Evolutionary conservation across 2,329 filamentous ascomycete species (phyloP), one percentile per base, ranked within the genome.

Genomic region (Ophiostoma triangulosporum): DNA sequence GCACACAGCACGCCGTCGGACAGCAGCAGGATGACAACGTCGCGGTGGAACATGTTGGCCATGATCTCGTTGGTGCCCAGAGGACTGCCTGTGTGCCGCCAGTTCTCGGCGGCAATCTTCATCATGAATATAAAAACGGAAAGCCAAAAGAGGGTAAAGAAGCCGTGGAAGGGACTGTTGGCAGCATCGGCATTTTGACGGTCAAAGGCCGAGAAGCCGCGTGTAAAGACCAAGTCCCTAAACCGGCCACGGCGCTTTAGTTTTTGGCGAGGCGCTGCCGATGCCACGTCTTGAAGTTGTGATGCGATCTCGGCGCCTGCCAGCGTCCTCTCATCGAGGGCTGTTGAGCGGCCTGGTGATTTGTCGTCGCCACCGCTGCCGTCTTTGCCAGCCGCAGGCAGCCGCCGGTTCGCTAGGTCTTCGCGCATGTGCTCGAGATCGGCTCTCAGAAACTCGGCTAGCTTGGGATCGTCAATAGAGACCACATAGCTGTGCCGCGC

Each of bases 101-200:
- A 88, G 62, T 89, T 90, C 38, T 78, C 73, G 31, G 78, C 77
- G 0, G 76, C 82, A 48, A 86, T 80, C 62, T 81, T 81, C 32
- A 84, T 62, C 55, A 88, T 76, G 60, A 84, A 75, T 43, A 89
- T 64, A 6, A 76, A 74, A 57, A 88, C 80, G 8, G 75, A 74
- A 48, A 88, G 75, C 85, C 86, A 90, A 65, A 88, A 88, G 0
- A 91, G 70, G 0, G 82, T 86, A 62, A 86, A 89, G 69, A 90
- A 90, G 29, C 86, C 86, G 63, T 85, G 80, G 61, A 89, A 90
- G 0, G 82, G 81, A 40, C 81, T 87, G 48, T 82, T 80, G 3
- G 77, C 74, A 2, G 78, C 77, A 1, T 70, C 69, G 5, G 75
- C 73, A 62, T 88, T 89, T 58, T 86, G 80, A 11, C 82, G 74